These are phyloP conservation scores for Saturnispora silvae DNA, from an alignment of 805 yeast species.

Conservation along the genomic window DNA sequence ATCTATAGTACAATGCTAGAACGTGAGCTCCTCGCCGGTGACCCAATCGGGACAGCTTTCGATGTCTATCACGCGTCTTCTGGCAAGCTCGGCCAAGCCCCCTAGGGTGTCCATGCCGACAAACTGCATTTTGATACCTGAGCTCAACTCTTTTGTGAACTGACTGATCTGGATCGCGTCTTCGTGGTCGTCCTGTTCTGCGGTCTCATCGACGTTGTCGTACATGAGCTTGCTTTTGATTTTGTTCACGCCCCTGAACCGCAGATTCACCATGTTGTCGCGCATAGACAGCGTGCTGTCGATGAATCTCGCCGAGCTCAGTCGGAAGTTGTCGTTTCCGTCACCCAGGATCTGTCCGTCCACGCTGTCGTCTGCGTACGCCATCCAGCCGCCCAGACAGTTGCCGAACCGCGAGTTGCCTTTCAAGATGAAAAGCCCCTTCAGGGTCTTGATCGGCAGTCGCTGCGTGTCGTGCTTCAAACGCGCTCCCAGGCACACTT, in stretches of 20 bases:
- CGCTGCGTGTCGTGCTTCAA: no score
- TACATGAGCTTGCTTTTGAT: conserved; percentile 15
- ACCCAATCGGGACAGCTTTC: conserved; percentile 62
- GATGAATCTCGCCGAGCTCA: conserved; percentile 22
- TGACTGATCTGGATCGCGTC: conserved; percentile 52
- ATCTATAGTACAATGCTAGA: no score
- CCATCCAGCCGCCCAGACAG: conserved; percentile 62
- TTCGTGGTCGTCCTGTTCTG: conserved; percentile 5
- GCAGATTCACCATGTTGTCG: conserved; percentile 36
- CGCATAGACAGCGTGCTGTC: no score
- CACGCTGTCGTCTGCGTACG: conserved; percentile 57
- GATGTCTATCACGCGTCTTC: conserved; percentile 38
- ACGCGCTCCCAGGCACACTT: no score
- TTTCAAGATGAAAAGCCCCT: conserved; percentile 44
- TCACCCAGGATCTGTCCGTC: conserved; percentile 56
- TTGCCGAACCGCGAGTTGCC: conserved; percentile 55
- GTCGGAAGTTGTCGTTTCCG: conserved; percentile 30
- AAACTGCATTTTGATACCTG: conserved; percentile 27
- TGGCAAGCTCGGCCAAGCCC: conserved; percentile 63
- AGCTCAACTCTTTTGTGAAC: conserved; percentile 32
- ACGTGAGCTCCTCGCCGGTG: conserved; percentile 52
- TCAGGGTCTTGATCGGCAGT: conserved; percentile 32
- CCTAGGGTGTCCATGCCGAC: conserved; percentile 68
- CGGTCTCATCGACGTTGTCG: conserved; percentile 7
- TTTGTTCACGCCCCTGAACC: conserved; percentile 56